A percentile compares a stretch with the other conserved stretches of the same genome.
Conservation (phyloP, 2,329 filamentous ascomycete species). For the Alternaria sp. region DNA sequence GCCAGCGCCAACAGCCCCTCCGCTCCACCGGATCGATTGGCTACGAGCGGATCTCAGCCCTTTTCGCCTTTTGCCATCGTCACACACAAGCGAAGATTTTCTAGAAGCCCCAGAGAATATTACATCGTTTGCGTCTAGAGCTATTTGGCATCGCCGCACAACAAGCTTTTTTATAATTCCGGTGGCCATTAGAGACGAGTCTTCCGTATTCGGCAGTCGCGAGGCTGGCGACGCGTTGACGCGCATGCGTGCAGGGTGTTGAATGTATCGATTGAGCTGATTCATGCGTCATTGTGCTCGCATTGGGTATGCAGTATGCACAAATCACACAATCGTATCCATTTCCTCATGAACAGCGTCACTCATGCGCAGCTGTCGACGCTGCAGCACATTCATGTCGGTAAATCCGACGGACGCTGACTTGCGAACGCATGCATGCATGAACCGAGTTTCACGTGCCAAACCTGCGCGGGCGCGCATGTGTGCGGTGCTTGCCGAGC, state of each 20-base stretch:
- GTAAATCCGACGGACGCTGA: not conserved
- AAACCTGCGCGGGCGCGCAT: not conserved
- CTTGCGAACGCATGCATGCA: slow-evolving; percentile 3
- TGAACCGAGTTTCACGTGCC: slow-evolving; percentile 8
- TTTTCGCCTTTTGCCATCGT: not conserved
- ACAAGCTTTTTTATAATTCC: not conserved
- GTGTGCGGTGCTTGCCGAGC: slow-evolving; percentile 6
- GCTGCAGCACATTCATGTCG: not conserved
- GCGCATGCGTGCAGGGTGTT: slow-evolving; percentile 6
- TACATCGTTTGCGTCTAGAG: not conserved
- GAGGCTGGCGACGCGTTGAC: slow-evolving; percentile 1
- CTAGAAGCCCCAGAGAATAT: not conserved
- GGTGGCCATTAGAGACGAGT: not conserved
- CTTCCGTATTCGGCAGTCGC: not conserved
- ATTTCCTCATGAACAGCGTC: not conserved
- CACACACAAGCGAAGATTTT: slow-evolving; percentile 1
- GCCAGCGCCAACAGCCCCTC: not conserved
- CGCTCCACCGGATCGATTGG: not conserved
- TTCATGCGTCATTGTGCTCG: not conserved
- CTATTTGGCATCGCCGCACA: not conserved
- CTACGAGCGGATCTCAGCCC: not conserved
- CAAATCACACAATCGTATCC: not conserved
- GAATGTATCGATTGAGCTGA: not conserved
- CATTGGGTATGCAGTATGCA: not conserved
- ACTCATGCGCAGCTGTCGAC: slow-evolving; percentile 4